Conservation (phyloP, 768 basidiomycete species). For the Calocera cornea region DNA sequence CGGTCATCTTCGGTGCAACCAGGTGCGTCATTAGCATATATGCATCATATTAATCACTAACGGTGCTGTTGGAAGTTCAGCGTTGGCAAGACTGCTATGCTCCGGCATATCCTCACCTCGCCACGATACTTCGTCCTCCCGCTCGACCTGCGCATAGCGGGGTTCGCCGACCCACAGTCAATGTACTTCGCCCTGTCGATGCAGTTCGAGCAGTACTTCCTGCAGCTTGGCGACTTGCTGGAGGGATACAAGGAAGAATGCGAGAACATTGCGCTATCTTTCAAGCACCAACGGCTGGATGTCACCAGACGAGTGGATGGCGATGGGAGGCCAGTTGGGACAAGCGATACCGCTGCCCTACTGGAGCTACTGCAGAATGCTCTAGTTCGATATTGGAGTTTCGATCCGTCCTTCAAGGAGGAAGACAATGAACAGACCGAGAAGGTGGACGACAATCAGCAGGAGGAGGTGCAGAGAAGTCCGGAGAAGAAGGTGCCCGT, state of each 20-base stretch:
- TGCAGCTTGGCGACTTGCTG: constrained; percentile 41
- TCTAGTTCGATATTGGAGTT: constrained; percentile 59
- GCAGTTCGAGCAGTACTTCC: constrained; percentile 73
- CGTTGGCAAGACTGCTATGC: constrained; percentile 71
- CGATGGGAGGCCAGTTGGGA: constrained; percentile 41
- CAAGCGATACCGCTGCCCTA: constrained; percentile 65
- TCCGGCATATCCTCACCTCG: constrained; percentile 60
- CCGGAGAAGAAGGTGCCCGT: constrained; percentile 56
- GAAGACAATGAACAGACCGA: constrained; percentile 23
- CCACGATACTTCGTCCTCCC: constrained; percentile 65
- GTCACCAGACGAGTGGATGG: constrained; percentile 48
- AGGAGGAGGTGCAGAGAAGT: not conserved
- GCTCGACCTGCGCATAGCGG: constrained; percentile 71
- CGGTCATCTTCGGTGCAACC: constrained; percentile 65
- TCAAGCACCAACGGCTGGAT: constrained; percentile 72
- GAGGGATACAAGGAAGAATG: constrained; percentile 54
- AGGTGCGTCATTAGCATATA: constrained; percentile 2
- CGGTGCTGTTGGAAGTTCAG: constrained; percentile 23
- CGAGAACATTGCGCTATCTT: constrained; percentile 59
- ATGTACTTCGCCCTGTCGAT: constrained; percentile 63
- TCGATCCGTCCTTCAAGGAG: constrained; percentile 31
- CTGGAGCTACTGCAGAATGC: constrained; percentile 80
- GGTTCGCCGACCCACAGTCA: constrained; percentile 68
- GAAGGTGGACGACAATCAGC: constrained; percentile 22
- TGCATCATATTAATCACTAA: not conserved